Conservation (phyloP, 2,329 filamentous ascomycete species). For the Apiospora marii region DNA sequence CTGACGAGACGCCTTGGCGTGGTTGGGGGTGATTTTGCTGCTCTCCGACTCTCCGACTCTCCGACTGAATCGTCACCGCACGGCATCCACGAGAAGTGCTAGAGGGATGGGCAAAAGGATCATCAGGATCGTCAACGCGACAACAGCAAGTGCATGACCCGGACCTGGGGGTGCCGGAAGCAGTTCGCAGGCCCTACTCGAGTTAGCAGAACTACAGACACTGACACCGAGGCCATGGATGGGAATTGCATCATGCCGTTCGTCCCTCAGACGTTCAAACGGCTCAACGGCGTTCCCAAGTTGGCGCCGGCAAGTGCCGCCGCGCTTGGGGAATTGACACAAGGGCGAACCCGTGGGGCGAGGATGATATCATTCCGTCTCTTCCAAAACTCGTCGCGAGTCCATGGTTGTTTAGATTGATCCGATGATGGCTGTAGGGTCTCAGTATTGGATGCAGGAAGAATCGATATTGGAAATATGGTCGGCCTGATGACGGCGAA, state of each 20-base stretch:
- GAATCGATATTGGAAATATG: not conserved
- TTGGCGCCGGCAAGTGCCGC: not conserved
- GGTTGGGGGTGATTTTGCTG: not conserved
- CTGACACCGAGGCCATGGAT: not conserved
- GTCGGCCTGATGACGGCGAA: not conserved
- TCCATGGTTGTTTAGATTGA: not conserved
- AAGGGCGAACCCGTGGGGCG: not conserved
- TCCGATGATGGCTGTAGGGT: not conserved
- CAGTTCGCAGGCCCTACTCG: not conserved
- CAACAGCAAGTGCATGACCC: not conserved
- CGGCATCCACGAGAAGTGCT: not conserved
- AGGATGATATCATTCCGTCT: not conserved
- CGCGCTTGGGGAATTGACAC: not conserved
- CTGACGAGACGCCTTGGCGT: not conserved
- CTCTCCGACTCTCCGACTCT: not conserved
- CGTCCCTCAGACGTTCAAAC: not conserved
- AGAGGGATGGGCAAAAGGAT: not conserved
- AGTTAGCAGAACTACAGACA: too few species aligned
- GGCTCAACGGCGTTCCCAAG: not conserved
- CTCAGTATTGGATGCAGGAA: not conserved
- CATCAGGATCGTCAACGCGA: not conserved
- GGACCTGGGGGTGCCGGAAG: not conserved
- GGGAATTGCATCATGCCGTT: not conserved
- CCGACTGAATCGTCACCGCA: not conserved
- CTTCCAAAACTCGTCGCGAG: not conserved